A percentile compares a stretch with the other conserved stretches of the same genome.
These are phyloP conservation scores for Conringia planisiliqua DNA, from an alignment of 345 rosid species.

Conservation along the genomic window DNA sequence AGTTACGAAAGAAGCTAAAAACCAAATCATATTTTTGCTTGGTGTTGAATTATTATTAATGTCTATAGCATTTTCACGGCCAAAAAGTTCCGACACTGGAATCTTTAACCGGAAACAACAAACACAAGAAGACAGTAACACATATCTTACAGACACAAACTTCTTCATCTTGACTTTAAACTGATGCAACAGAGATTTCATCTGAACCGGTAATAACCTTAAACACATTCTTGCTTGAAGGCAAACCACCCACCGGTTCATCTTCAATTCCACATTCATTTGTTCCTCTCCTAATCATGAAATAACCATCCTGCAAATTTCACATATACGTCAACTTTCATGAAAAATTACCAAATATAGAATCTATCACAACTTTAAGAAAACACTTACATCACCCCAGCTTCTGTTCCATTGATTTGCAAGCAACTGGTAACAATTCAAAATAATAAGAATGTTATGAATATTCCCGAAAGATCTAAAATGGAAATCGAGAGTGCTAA, in stretches of 20 bases:
- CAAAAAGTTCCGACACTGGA: conserved; percentile 17
- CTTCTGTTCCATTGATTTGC: conserved; percentile 93
- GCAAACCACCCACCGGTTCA: conserved; percentile 73
- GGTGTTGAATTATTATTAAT: background rate
- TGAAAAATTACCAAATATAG: background rate
- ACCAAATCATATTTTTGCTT: background rate
- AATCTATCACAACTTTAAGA: background rate
- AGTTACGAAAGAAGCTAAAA: background rate
- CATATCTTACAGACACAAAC: conserved; percentile 14
- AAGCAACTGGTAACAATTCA: conserved; percentile 55
- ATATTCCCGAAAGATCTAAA: too few species aligned
- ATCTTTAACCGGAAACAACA: conserved; percentile 4
- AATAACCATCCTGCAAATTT: conserved; percentile 76
- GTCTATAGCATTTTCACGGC: conserved; percentile 14
- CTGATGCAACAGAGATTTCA: conserved; percentile 39
- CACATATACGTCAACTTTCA: background rate
- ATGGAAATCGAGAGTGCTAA: too few species aligned
- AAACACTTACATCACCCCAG: conserved; percentile 88
- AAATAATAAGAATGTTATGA: too few species aligned
- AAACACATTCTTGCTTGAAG: conserved; percentile 71
- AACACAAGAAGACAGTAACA: background rate
- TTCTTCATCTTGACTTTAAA: conserved; percentile 23
- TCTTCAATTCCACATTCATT: conserved; percentile 91
- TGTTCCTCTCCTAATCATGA: conserved; percentile 84
- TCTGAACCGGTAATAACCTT: conserved; percentile 38